Conservation (phyloP, 345 rosid species). For the Salix exigua region DNA sequence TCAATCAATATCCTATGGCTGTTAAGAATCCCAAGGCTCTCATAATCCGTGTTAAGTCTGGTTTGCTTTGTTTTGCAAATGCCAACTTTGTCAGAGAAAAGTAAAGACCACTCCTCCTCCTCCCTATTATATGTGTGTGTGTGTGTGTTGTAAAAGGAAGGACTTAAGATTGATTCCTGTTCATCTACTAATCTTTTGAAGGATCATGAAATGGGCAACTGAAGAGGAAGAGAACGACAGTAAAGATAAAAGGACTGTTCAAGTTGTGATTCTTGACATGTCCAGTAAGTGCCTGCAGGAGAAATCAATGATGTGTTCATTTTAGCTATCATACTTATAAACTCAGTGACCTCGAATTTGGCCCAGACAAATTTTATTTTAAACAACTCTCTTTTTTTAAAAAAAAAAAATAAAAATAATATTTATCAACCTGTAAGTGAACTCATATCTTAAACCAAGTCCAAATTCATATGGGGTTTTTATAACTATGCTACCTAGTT, state of each 20-base stretch:
- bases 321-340: background rate
- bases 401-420: too few relatives aligned
- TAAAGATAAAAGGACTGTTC: conserved; percentile 28
- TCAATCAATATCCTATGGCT: conserved; percentile 79
- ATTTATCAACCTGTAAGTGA: too few relatives aligned
- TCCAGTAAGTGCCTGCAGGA: conserved; percentile 50
- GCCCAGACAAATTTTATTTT: too few relatives aligned
- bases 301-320: background rate
- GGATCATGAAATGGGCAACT: conserved; percentile 51
- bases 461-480: too few relatives aligned
- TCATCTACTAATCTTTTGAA: conserved; percentile 8
- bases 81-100: conserved; percentile 66
- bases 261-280: conserved; percentile 72
- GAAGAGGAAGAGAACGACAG: conserved; percentile 42
- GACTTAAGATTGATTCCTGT: background rate
- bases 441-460: too few relatives aligned
- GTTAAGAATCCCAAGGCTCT: conserved; percentile 51
- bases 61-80: conserved; percentile 84
- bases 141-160: too few relatives aligned
- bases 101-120: conserved; percentile 24
- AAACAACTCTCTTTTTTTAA: too few relatives aligned
- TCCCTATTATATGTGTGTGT: too few relatives aligned
- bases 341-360: too few relatives aligned
- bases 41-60: conserved; percentile 62
- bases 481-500: background rate